Base-by-base conservation (phyloP, 495 filamentous ascomycete genomes). In the Penicillium silybi region DNA sequence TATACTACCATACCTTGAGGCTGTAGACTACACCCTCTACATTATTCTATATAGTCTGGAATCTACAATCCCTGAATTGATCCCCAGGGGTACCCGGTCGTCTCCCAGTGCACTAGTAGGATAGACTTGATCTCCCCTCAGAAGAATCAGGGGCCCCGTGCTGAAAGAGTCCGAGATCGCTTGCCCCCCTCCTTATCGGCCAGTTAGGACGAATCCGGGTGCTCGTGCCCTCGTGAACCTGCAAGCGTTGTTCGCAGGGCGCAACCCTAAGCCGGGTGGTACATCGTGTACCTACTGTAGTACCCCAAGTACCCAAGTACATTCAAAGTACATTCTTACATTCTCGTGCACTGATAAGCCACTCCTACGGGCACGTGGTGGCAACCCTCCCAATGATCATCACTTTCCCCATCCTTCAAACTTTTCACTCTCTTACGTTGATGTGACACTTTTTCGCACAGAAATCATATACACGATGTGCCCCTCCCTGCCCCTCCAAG, bases 211-310 rank as follows among this genome's bases (percentile, higher is more conserved):
- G 7, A 7, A 43, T 29, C 32, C 43, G 20, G 29, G 34, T 17
- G 22, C 45, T 35, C 45, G 26, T 46, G 44, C 23, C 19, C 32
- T 3, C 4, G n/a, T n/a, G 13, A 18, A 17, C 38, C 29, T 32
- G 29, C 29, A 5, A 41, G 6, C 16, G 13, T 43, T 23, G 29
- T 7, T 3, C 29, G 27, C 20, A 42, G 51, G 44, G 51, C 51
- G 44, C 47, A 56, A 52, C 54, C 54, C 48, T 53, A 53, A n/a
- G 15, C n/a, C n/a, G n/a, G n/a, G n/a, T n/a, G n/a, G n/a, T n/a
- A n/a, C n/a, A 11, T 37, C 10, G 34, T 13, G 34, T 5, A 41
- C 39, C 17, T n/a, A n/a, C n/a, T 43, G 41, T 13, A n/a, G 41
- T 25, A 26, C 2, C 17, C 37, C 20, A 17, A 23, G 41, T n/a